Percentiles rank a stretch among this genome's conserved stretches.
These are phyloP conservation scores for Clonostachys rosea DNA, from an alignment of 2,329 filamentous ascomycete genomes.

Conservation along the genomic window DNA sequence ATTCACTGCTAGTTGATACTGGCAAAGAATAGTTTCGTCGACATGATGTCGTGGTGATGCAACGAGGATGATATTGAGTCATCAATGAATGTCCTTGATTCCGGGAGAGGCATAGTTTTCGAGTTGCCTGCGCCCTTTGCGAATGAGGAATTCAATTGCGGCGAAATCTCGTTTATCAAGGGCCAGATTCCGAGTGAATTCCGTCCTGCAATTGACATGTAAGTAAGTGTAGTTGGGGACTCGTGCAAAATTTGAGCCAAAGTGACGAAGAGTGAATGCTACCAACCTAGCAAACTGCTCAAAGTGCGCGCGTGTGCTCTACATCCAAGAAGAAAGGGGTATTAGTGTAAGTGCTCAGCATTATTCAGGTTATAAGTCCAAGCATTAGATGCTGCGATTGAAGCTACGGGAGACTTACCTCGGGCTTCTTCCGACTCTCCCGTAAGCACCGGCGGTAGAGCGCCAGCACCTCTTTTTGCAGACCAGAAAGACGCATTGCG, in stretches of 20 bases:
- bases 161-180: constrained; percentile 82
- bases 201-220: constrained; percentile 20
- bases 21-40: too few species aligned
- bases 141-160: constrained; percentile 78
- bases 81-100: constrained; percentile 67
- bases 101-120: constrained; percentile 77
- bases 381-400: neutral
- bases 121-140: constrained; percentile 77
- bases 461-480: constrained; percentile 84
- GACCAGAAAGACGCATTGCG: constrained; percentile 61
- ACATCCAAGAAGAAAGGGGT: neutral
- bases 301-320: constrained; percentile 59
- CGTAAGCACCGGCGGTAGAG: constrained; percentile 85
- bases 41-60: neutral
- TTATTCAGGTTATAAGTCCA: neutral
- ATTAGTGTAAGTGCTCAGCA: neutral
- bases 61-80: constrained; percentile 3
- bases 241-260: too few species aligned
- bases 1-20: too few species aligned
- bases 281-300: constrained; percentile 57
- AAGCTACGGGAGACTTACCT: constrained; percentile 36
- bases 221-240: neutral
- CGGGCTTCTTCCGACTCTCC: constrained; percentile 75
- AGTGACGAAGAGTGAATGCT: constrained; percentile 7
- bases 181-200: constrained; percentile 68